phyloP scores from a whole-genome alignment of 1,284 basidiomycete species.

The Phylloboletellus chloephorus region DNA sequence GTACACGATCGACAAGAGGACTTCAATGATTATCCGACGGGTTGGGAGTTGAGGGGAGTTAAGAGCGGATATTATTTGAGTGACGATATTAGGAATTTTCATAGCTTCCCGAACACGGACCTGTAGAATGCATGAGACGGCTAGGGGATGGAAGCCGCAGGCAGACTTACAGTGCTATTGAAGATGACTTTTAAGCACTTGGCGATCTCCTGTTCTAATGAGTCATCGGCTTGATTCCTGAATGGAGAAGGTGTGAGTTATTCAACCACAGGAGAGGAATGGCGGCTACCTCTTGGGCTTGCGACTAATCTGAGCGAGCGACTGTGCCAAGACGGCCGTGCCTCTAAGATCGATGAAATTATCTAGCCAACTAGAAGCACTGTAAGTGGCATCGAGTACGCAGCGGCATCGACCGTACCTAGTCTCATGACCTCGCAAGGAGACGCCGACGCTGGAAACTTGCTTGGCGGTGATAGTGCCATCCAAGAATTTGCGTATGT shows the following conservation, averaged over 20 bases:
- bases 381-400: slow-evolving; percentile 13
- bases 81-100: slow-evolving; percentile 72
- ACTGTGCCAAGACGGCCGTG: slow-evolving; percentile 81
- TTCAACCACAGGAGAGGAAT: background rate
- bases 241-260: slow-evolving; percentile 6
- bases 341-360: slow-evolving; percentile 78
- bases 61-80: slow-evolving; percentile 80
- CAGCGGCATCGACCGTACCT: slow-evolving; percentile 42
- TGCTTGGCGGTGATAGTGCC: slow-evolving; percentile 80
- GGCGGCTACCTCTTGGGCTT: slow-evolving; percentile 56
- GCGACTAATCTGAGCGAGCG: slow-evolving; percentile 69
- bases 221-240: slow-evolving; percentile 63
- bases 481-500: slow-evolving; percentile 86
- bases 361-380: slow-evolving; percentile 65
- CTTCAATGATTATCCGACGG: slow-evolving; percentile 77
- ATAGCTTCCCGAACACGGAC: slow-evolving; percentile 75
- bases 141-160: background rate
- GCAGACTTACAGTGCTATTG: slow-evolving; percentile 60
- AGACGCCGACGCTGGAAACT: slow-evolving; percentile 73
- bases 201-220: slow-evolving; percentile 84
- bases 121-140: slow-evolving; percentile 35
- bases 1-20: slow-evolving; percentile 64
- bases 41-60: slow-evolving; percentile 81
- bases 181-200: slow-evolving; percentile 86
- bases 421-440: slow-evolving; percentile 76